Percentiles rank a stretch among this genome's conserved stretches.
These are phyloP conservation scores for Inonotus hispidus DNA, from an alignment of 1,284 basidiomycete species.

Conservation along the genomic window DNA sequence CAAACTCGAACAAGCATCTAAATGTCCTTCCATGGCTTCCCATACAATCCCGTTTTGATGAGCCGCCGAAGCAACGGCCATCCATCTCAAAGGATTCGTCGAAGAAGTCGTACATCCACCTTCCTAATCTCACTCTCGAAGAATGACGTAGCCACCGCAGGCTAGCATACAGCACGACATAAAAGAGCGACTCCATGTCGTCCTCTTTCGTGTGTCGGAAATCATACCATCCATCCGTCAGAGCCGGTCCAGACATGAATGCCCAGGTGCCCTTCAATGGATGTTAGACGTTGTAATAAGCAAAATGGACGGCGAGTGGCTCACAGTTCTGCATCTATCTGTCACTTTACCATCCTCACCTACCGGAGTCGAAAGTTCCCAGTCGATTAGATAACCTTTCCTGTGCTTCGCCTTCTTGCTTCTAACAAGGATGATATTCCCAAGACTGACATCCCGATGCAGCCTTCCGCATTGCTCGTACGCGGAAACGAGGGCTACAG, in stretches of 20 bases:
- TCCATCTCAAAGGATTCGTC: neutral
- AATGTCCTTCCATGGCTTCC: no score
- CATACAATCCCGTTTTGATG: no score
- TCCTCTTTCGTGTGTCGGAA: conserved; percentile 27
- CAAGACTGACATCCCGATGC: conserved; percentile 32
- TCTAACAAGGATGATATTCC: conserved; percentile 29
- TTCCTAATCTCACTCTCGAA: neutral
- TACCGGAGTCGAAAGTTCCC: conserved; percentile 27
- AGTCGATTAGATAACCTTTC: conserved; percentile 31
- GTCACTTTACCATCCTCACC: neutral
- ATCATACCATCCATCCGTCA: conserved; percentile 11
- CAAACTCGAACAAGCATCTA: no score
- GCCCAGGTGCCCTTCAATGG: neutral
- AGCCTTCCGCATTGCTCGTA: conserved; percentile 25
- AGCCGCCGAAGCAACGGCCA: neutral
- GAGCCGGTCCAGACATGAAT: neutral
- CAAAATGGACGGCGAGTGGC: conserved; percentile 24
- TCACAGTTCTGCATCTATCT: conserved; percentile 32
- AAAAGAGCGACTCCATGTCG: conserved; percentile 33
- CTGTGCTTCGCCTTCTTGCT: conserved; percentile 17
- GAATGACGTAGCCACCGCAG: neutral
- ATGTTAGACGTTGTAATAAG: neutral
- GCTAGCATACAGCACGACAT: conserved; percentile 20
- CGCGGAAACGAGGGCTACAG: conserved; percentile 27
- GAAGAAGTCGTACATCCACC: neutral